A percentile compares a stretch with the other conserved stretches of the same genome.
These are phyloP conservation scores for Pleurotus tuoliensis DNA, from an alignment of 768 basidiomycete species.

Conservation along the genomic window DNA sequence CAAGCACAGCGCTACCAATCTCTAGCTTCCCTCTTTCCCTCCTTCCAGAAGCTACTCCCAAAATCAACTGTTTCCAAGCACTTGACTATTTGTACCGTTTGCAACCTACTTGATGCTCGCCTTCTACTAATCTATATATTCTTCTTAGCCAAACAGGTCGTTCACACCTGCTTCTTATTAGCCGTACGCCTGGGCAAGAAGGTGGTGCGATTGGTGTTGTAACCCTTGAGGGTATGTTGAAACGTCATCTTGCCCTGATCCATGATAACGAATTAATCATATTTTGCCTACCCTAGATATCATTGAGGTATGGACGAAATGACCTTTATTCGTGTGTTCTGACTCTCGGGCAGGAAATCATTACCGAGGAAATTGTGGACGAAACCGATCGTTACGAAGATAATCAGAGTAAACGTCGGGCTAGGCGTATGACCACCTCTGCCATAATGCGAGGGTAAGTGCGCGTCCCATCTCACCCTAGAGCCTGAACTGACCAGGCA, in stretches of 20 bases:
- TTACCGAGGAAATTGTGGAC: conserved; percentile 93
- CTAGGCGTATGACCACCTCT: conserved; percentile 67
- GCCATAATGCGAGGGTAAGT: conserved; percentile 76
- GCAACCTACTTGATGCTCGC: background rate
- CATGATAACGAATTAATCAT: background rate
- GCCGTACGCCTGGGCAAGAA: conserved; percentile 72
- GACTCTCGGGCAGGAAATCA: conserved; percentile 69
- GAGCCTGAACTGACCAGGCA: background rate
- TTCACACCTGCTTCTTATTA: conserved; percentile 86
- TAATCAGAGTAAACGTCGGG: conserved; percentile 75
- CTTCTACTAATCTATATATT: background rate
- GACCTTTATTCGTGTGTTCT: background rate
- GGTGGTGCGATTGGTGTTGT: conserved; percentile 91
- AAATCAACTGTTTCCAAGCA: conserved; percentile 93
- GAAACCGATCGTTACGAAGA: conserved; percentile 91
- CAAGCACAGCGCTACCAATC: conserved; percentile 70
- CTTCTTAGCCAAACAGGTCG: conserved; percentile 80
- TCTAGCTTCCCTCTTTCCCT: conserved; percentile 75
- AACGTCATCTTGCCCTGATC: background rate
- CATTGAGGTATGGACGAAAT: conserved; percentile 53
- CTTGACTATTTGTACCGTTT: conserved; percentile 79
- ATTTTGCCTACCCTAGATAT: conserved; percentile 43
- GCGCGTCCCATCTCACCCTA: background rate
- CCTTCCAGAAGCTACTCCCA: conserved; percentile 83
- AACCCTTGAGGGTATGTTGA: conserved; percentile 68